Evolutionary conservation across 2,329 filamentous ascomycete species (phyloP), one percentile per base, ranked within the genome.

Genomic region (Aspergillus aculeatinus): DNA sequence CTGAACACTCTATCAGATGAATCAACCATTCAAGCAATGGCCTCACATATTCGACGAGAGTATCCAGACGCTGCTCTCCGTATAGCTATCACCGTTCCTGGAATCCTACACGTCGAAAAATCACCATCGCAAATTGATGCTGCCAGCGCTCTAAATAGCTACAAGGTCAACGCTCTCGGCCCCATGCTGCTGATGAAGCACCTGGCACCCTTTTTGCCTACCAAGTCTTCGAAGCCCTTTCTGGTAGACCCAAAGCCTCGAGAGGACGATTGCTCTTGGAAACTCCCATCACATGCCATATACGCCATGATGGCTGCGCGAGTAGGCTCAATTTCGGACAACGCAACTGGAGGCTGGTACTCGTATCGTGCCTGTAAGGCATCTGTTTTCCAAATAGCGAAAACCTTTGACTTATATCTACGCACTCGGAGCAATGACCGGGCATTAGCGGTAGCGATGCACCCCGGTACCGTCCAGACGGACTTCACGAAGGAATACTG

Each of bases 381-480:
- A 0, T 90, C 83, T 2, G 86, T 94, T 3, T 91, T 88, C 64
- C 88, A 88, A 69, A 60, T 92, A 12, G 85, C 85, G 7, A 90
- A 87, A 76, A 89, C 84, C 6, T 87, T 92, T 62, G 91, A 95
- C 72, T 81, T 89, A 29, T 84, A 87, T 69, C 76, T 95, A 33
- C 75, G 75, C 39, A 79, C 82, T 4, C 80, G 82, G 48, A 82
- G 83, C 60, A 86, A 82, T 0, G 82, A 84, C 0, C 86, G 84
- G 55, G 89, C 89, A 0, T 80, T 92, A 65, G 86, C 86, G 1
- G 77, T 96, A 11, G 84, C 83, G 10, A 82, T 95, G 69, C 91
- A 95, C 75, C 91, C 91, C 1, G 91, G 91, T 2, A 95, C 91
- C 1, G 90, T 95, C 52, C 87, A 83, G 78, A 95, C 91, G 54